Percentiles rank a stretch among this genome's conserved stretches.
phyloP scores from a whole-genome alignment of 129 eudicot genomes.

The Chrysanthemum lavandulifolium region DNA sequence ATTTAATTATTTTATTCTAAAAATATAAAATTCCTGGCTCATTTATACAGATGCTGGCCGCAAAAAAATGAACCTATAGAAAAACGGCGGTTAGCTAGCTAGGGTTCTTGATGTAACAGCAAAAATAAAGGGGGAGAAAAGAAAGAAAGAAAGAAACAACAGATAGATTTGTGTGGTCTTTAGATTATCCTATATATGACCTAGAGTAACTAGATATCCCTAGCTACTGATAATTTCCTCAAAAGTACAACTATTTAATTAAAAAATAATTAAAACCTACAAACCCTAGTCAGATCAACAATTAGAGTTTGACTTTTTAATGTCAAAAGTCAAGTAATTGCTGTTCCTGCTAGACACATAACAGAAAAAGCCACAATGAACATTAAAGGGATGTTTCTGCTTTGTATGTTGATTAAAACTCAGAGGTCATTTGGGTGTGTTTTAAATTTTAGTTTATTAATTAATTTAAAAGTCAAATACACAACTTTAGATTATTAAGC shows the following conservation, averaged over 20 bases:
- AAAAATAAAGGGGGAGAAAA: conserved; percentile 16
- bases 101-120: conserved; percentile 43
- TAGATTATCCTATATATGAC: conserved; percentile 38
- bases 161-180: conserved; percentile 20
- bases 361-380: no score
- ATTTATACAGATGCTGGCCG: conserved; percentile 39
- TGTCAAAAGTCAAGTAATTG: conserved; percentile 1
- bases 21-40: conserved; percentile 22
- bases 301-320: conserved; percentile 19
- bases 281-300: conserved; percentile 22
- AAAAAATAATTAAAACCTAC: not conserved
- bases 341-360: conserved; percentile 13
- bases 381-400: no score
- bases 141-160: not conserved
- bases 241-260: not conserved
- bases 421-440: no score
- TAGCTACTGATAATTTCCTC: conserved; percentile 19
- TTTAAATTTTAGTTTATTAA: no score
- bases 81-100: conserved; percentile 30
- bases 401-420: no score
- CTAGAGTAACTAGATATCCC: conserved; percentile 33
- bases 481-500: no score
- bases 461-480: no score
- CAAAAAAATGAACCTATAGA: conserved; percentile 30
- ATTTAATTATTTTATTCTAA: not conserved